phyloP scores from a whole-genome alignment of 2,329 filamentous ascomycete species.

The Talaromyces amestolkiae region DNA sequence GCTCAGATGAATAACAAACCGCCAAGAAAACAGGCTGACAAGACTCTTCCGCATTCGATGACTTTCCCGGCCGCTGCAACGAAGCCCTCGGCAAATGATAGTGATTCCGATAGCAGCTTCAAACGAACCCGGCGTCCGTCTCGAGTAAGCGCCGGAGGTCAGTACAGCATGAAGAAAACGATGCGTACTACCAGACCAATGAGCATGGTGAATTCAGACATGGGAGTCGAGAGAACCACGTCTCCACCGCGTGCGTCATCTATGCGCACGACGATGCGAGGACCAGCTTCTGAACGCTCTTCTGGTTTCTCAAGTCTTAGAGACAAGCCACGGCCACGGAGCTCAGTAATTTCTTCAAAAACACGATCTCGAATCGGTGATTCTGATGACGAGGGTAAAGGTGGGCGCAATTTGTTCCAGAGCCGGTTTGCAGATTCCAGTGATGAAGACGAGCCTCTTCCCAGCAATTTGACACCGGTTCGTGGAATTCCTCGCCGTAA shows the following conservation, averaged over 20 bases:
- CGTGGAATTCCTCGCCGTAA: slow-evolving; percentile 59
- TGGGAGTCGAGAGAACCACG: slow-evolving; percentile 51
- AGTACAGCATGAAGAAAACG: slow-evolving; percentile 66
- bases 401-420: slow-evolving; percentile 39
- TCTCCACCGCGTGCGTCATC: slow-evolving; percentile 57
- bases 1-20: slow-evolving; percentile 22
- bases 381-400: slow-evolving; percentile 61
- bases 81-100: slow-evolving; percentile 62
- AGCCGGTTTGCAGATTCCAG: slow-evolving; percentile 71
- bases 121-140: slow-evolving; percentile 57
- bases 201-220: slow-evolving; percentile 35
- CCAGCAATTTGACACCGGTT: slow-evolving; percentile 50
- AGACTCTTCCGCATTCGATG: slow-evolving; percentile 16
- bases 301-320: slow-evolving; percentile 41
- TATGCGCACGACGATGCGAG: slow-evolving; percentile 50
- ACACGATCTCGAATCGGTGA: slow-evolving; percentile 55
- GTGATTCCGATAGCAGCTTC: slow-evolving; percentile 74
- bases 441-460: slow-evolving; percentile 59
- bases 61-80: slow-evolving; percentile 33
- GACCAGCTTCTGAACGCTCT: slow-evolving; percentile 44
- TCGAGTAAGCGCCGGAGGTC: slow-evolving; percentile 47
- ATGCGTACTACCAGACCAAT: slow-evolving; percentile 60
- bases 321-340: slow-evolving; percentile 31
- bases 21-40: slow-evolving; percentile 11
- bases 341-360: slow-evolving; percentile 24